Evolutionary conservation across 352 stramenopile genomes (phyloP).

Genomic region (Pythium aquatile): DNA sequence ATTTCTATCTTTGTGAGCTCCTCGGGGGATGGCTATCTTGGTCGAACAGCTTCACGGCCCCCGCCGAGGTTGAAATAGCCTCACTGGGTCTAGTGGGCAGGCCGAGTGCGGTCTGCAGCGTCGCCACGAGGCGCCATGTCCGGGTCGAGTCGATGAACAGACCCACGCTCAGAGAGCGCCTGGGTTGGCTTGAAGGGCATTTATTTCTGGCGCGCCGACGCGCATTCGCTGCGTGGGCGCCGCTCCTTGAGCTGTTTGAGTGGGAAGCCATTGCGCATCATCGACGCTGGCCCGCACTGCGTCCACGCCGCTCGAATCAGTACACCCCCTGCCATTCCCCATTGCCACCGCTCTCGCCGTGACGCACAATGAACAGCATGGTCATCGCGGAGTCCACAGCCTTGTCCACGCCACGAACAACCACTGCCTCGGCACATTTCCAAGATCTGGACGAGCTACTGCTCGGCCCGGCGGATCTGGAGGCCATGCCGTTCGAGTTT

Average conservation of each 20-base stretch:
- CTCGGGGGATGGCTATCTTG: slow-evolving; percentile 9
- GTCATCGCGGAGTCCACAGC: neutral
- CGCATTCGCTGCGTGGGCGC: neutral
- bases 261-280: slow-evolving; percentile 23
- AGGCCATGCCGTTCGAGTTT: slow-evolving; percentile 41
- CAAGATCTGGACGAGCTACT: slow-evolving; percentile 41
- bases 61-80: slow-evolving; percentile 1
- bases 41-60: neutral
- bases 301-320: neutral
- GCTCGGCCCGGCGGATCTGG: slow-evolving; percentile 30
- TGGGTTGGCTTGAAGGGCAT: neutral
- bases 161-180: too few species aligned
- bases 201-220: slow-evolving; percentile 13
- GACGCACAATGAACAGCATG: slow-evolving; percentile 1
- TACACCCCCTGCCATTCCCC: neutral
- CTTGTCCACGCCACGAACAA: neutral
- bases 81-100: neutral
- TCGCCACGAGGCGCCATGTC: neutral
- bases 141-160: neutral
- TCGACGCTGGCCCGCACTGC: slow-evolving; percentile 17
- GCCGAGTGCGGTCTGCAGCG: neutral
- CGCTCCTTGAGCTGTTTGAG: neutral
- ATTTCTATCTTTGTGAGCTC: slow-evolving; percentile 16
- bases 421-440: slow-evolving; percentile 9
- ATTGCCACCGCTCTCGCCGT: neutral